Evolutionary conservation across 2,329 filamentous ascomycete genomes (phyloP).

Genomic region (Chaetomiaceae sp.): DNA sequence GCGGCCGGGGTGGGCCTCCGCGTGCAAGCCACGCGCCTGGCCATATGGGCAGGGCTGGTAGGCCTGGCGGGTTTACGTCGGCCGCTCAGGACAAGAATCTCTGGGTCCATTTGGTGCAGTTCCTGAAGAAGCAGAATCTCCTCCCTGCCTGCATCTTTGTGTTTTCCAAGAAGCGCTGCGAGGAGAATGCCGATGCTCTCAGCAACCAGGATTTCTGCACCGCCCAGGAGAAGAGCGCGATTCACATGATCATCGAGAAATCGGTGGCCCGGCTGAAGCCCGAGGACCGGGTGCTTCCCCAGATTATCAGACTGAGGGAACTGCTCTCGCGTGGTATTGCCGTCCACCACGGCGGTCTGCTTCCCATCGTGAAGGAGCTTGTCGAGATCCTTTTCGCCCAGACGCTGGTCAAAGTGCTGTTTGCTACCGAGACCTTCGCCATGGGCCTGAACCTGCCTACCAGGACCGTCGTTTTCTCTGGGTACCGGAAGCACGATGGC

Average conservation of each 20-base stretch:
- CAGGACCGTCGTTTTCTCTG: constrained; percentile 94
- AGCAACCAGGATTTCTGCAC: constrained; percentile 95
- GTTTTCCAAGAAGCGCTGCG: constrained; percentile 95
- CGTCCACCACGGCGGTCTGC: constrained; percentile 88
- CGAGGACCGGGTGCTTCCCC: constrained; percentile 84
- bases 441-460: constrained; percentile 97
- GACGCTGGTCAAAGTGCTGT: constrained; percentile 92
- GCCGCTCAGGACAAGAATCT: constrained; percentile 92
- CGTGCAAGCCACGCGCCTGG: constrained; percentile 62
- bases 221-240: constrained; percentile 88
- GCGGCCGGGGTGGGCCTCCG: constrained; percentile 54
- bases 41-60: constrained; percentile 84
- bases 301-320: constrained; percentile 83
- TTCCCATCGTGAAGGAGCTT: constrained; percentile 96
- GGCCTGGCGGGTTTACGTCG: constrained; percentile 79
- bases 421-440: constrained; percentile 96
- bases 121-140: constrained; percentile 78
- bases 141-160: constrained; percentile 96
- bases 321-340: constrained; percentile 84
- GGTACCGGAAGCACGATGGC: constrained; percentile 93
- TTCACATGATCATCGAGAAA: constrained; percentile 96
- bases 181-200: constrained; percentile 92
- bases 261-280: constrained; percentile 86
- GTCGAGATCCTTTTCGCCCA: constrained; percentile 96
- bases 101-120: constrained; percentile 94